Evolutionary conservation across 805 yeast genomes (phyloP).

Genomic region (Monosporozyma solicola): DNA sequence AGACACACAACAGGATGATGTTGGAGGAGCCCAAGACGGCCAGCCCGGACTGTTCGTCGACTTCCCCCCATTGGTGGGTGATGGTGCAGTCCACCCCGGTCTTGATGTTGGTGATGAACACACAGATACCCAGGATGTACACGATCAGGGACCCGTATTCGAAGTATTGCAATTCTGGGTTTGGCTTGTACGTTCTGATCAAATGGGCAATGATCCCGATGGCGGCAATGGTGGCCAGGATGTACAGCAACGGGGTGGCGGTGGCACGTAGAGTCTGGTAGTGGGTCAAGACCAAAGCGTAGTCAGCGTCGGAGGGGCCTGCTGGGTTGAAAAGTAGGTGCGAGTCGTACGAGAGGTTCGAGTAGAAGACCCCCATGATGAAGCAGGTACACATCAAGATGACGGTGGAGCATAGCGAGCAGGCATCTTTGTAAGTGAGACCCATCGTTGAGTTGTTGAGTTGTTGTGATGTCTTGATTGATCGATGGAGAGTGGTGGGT

Average conservation of each 20-base stretch:
- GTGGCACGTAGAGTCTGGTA: constrained; percentile 65
- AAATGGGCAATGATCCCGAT: constrained; percentile 67
- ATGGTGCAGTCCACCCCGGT: constrained; percentile 66
- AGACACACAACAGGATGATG: constrained; percentile 59
- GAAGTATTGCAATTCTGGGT: constrained; percentile 73
- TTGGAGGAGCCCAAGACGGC: constrained; percentile 88
- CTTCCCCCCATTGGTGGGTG: constrained; percentile 87
- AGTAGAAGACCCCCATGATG: constrained; percentile 67
- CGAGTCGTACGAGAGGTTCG: constrained; percentile 77
- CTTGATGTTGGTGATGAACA: constrained; percentile 79
- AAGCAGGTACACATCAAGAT: constrained; percentile 49
- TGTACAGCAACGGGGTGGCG: constrained; percentile 34
- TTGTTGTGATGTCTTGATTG: background rate
- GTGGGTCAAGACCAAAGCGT: constrained; percentile 57
- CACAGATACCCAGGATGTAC: constrained; percentile 60
- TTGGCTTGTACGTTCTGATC: constrained; percentile 79
- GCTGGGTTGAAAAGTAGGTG: constrained; percentile 58
- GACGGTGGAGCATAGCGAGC: constrained; percentile 25
- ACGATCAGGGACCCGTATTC: constrained; percentile 84
- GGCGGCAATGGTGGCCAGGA: constrained; percentile 54
- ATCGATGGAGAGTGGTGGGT: too few species aligned
- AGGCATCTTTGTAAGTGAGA: constrained; percentile 20
- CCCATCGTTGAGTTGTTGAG: constrained; percentile 3
- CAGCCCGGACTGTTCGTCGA: constrained; percentile 73
- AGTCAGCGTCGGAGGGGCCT: constrained; percentile 40